phyloP scores from a whole-genome alignment of 1,284 basidiomycete genomes.

The Malassezia restricta region DNA sequence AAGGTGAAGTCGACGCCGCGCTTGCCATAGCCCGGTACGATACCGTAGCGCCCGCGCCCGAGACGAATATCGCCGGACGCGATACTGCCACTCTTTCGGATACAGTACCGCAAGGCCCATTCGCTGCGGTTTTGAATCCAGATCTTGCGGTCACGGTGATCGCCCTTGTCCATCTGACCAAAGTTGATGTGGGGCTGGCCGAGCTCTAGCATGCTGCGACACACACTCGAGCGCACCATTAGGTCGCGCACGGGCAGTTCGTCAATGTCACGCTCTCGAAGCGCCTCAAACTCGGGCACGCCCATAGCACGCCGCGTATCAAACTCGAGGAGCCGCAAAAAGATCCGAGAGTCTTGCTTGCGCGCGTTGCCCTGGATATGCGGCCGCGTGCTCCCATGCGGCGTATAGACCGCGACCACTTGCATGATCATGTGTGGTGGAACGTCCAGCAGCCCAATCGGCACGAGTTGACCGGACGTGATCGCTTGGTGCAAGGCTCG shows the following conservation, averaged over 20 bases:
- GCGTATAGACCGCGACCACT: slow-evolving; percentile 49
- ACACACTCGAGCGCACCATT: slow-evolving; percentile 49
- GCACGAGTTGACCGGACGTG: slow-evolving; percentile 45
- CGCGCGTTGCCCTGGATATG: slow-evolving; percentile 48
- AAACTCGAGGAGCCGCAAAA: slow-evolving; percentile 49
- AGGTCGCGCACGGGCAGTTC: slow-evolving; percentile 51
- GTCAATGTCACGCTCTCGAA: slow-evolving; percentile 36
- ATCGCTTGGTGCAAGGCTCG: slow-evolving; percentile 48
- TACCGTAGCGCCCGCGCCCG: slow-evolving; percentile 49
- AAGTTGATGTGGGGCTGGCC: slow-evolving; percentile 52
- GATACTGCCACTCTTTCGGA: slow-evolving; percentile 51
- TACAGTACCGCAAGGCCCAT: slow-evolving; percentile 49
- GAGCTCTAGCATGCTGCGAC: slow-evolving; percentile 49
- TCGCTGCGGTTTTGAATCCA: slow-evolving; percentile 50
- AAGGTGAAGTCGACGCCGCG: slow-evolving; percentile 49
- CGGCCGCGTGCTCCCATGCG: slow-evolving; percentile 49
- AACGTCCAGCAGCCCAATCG: slow-evolving; percentile 46
- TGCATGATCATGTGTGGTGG: slow-evolving; percentile 44
- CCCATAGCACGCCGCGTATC: slow-evolving; percentile 30
- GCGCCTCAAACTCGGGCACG: slow-evolving; percentile 31
- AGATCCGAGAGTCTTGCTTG: slow-evolving; percentile 50
- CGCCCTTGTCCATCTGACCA: slow-evolving; percentile 51
- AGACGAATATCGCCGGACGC: slow-evolving; percentile 51
- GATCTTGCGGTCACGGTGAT: slow-evolving; percentile 49
- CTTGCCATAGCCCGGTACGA: slow-evolving; percentile 50